A percentile compares a stretch with the other conserved stretches of the same genome.
phyloP scores from a whole-genome alignment of 768 basidiomycete genomes.

The Tulasnella sp. region DNA sequence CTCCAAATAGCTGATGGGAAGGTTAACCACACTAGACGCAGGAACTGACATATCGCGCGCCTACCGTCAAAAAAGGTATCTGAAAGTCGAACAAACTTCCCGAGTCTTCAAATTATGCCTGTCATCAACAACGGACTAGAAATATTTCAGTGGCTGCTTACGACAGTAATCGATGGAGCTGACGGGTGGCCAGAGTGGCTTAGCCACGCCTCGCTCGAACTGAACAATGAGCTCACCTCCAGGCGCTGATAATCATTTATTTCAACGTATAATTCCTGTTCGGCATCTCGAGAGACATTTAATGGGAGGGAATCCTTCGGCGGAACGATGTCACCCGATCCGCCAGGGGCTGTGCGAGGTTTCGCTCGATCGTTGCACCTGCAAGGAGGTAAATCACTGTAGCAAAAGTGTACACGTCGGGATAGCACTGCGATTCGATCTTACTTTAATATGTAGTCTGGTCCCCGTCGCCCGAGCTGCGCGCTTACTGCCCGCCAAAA shows the following conservation, averaged over 20 bases:
- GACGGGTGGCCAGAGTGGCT: background rate
- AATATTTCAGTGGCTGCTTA: background rate
- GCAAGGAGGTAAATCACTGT: background rate
- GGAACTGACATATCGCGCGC: background rate
- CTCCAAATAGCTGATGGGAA: constrained; percentile 45
- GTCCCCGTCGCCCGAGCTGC: background rate
- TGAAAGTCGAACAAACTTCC: constrained; percentile 47
- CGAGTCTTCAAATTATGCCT: constrained; percentile 35
- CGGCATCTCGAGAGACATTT: background rate
- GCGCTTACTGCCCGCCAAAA: background rate
- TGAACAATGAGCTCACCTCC: background rate
- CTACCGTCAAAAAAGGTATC: constrained; percentile 35
- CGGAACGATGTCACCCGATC: background rate
- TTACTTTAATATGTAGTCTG: background rate
- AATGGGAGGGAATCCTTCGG: background rate
- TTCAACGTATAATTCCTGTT: background rate
- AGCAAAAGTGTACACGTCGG: background rate
- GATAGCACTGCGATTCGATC: background rate
- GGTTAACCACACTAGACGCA: background rate
- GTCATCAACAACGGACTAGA: background rate
- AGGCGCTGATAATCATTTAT: background rate
- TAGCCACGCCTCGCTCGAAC: too few relatives aligned
- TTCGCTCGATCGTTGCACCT: too few relatives aligned
- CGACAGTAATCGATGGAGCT: constrained; percentile 20
- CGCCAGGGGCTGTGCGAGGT: background rate